Conservation (phyloP, 2,329 filamentous ascomycete species). For the Talaromyces rugulosus region DNA sequence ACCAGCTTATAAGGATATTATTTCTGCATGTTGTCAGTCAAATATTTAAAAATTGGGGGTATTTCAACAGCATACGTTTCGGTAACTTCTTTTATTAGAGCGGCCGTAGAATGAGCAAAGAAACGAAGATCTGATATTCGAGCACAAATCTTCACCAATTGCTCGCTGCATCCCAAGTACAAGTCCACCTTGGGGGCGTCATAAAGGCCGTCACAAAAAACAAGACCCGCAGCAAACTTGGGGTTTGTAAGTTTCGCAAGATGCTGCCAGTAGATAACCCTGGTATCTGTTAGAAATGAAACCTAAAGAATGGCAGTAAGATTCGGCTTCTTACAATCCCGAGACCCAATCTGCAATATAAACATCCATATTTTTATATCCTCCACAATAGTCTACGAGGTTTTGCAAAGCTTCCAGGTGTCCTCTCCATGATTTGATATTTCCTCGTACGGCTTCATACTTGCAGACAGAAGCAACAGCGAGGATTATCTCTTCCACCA, state of each 20-base stretch:
- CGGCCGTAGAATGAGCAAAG: slow-evolving; percentile 13
- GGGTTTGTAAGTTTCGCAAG: slow-evolving; percentile 31
- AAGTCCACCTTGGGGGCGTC: slow-evolving; percentile 29
- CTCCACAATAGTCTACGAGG: slow-evolving; percentile 30
- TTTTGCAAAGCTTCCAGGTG: slow-evolving; percentile 32
- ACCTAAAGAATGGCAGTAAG: background rate
- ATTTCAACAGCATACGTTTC: slow-evolving; percentile 22
- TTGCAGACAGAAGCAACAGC: slow-evolving; percentile 35
- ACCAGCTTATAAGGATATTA: slow-evolving; percentile 28
- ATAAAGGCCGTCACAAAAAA: slow-evolving; percentile 19
- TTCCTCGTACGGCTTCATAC: slow-evolving; percentile 35
- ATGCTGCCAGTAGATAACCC: slow-evolving; percentile 31
- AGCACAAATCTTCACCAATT: slow-evolving; percentile 30
- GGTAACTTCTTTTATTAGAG: slow-evolving; percentile 22
- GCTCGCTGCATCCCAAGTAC: slow-evolving; percentile 36
- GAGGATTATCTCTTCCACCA: slow-evolving; percentile 29
- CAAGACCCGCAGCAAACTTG: slow-evolving; percentile 18
- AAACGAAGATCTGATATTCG: slow-evolving; percentile 28
- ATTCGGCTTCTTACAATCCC: slow-evolving; percentile 25
- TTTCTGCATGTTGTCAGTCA: slow-evolving; percentile 21
- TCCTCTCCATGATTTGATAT: slow-evolving; percentile 35
- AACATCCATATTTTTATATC: slow-evolving; percentile 24
- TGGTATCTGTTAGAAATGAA: slow-evolving; percentile 15
- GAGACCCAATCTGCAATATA: slow-evolving; percentile 30
- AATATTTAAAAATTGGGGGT: background rate